Evolutionary conservation across 2,329 filamentous ascomycete genomes (phyloP), one percentile per base, ranked within the genome.

Genomic region (Talaromyces sp.): DNA sequence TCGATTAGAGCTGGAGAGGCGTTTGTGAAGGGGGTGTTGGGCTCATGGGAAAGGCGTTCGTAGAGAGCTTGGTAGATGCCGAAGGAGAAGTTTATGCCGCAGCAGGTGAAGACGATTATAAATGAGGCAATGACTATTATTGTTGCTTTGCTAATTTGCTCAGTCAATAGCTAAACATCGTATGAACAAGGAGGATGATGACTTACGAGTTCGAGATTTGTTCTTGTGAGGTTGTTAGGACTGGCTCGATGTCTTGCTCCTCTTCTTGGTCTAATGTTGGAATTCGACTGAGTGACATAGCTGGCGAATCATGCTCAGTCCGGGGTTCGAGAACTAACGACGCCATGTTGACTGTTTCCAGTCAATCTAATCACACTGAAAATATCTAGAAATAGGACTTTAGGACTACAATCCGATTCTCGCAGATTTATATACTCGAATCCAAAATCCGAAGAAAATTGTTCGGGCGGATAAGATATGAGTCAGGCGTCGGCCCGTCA

Each of bases 31-130:
- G 78, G 78, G 2, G 35, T 64, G 0, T 70, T 73, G n/a, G 67
- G 65, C 2, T 70, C 66, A 2, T 69, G 11, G 5, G 74, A 68
- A 67, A 79, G 70, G 3, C 71, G 69, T 57, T 78, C 76, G 43
- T 79, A 79, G 0, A 79, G 70, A 6, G 73, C 76, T 70, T 80
- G 76, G 54, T 78, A 80, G 43, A 80, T 74, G 37, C 78, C 78
- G 47, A 78, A 80, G 10, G 75, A 72, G 62, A 80, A 80, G 54
- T 74, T 75, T 22, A 79, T 72, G 24, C 76, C 76, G 56, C 76
- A 77, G 56, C 70, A 71, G 39, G 73, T 78, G 54, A 77, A 76
- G 11, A 74, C 73, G 9, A 77, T 68, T 9, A 65, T 65, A 31
- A 69, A 70, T 19, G 72, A 68, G 24, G 72, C 59, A 7, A 49